phyloP scores from a whole-genome alignment of 192 early-diverging fungal species.

The Funneliformis mosseae region DNA sequence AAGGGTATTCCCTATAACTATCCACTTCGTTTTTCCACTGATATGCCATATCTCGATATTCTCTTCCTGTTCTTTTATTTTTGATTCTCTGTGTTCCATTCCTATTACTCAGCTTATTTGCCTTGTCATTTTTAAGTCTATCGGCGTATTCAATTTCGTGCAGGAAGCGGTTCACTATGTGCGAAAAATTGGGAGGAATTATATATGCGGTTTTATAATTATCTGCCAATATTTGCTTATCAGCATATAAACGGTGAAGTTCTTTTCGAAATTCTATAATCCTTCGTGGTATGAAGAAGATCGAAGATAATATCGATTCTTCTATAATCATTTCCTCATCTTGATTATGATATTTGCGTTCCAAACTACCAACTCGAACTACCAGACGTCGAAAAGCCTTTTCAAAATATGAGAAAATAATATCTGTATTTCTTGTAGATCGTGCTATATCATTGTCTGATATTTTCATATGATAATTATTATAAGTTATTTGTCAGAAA shows the following conservation, averaged over 20 bases:
- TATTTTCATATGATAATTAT: not conserved
- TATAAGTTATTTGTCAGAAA: not conserved
- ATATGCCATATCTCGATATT: not conserved
- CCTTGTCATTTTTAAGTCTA: not conserved
- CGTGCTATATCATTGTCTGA: slow-evolving; percentile 9
- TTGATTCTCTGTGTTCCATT: not conserved
- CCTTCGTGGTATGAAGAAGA: not conserved
- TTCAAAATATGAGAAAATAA: not conserved
- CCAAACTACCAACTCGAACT: not conserved
- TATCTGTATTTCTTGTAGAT: not conserved
- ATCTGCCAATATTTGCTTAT: not conserved
- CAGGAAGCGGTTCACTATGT: not conserved
- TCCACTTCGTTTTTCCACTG: not conserved
- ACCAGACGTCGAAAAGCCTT: slow-evolving; percentile 4
- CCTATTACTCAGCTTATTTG: not conserved
- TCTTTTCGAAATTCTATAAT: not conserved
- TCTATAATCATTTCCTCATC: not conserved
- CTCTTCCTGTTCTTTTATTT: not conserved
- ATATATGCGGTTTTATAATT: not conserved
- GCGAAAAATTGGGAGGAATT: not conserved
- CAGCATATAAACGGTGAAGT: not conserved
- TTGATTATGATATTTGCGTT: not conserved
- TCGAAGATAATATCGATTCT: slow-evolving; percentile 6
- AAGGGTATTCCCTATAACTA: not conserved
- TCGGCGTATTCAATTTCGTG: not conserved